A percentile compares a stretch with the other conserved stretches of the same genome.
phyloP scores from a whole-genome alignment of 768 basidiomycete genomes.

The Amanita subjunquillea region DNA sequence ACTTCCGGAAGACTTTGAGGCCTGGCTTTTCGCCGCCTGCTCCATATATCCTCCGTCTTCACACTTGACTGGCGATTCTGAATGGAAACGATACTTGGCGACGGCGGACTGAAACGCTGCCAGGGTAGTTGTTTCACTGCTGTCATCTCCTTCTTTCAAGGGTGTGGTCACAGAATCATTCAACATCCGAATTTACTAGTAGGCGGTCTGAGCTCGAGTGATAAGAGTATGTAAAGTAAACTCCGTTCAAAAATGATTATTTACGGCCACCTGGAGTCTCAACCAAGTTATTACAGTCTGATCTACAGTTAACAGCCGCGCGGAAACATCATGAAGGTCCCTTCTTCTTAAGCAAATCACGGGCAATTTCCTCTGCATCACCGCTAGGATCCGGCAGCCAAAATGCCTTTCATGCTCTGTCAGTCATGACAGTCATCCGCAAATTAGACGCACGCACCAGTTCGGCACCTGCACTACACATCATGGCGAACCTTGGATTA shows the following conservation, averaged over 20 bases:
- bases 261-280: not conserved
- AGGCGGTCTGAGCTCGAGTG: too few species aligned
- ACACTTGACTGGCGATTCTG: not conserved
- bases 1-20: not conserved
- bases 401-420: conserved; percentile 23
- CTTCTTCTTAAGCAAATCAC: conserved; percentile 55
- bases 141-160: not conserved
- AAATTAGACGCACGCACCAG: conserved; percentile 40
- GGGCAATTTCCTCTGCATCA: conserved; percentile 63
- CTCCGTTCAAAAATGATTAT: not conserved
- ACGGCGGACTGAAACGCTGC: not conserved
- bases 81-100: not conserved
- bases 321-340: conserved; percentile 10
- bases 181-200: not conserved
- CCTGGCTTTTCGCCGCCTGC: not conserved
- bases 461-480: conserved; percentile 76
- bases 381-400: conserved; percentile 46
- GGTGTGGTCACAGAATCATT: not conserved
- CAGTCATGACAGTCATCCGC: conserved; percentile 8
- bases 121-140: not conserved
- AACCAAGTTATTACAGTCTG: not conserved
- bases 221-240: not conserved
- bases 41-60: not conserved
- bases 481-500: conserved; percentile 85
- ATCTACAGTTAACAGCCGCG: not conserved